Percentiles rank a stretch among this genome's conserved stretches.
phyloP scores from a whole-genome alignment of 257 asterid species.

The Scutellaria minor region DNA sequence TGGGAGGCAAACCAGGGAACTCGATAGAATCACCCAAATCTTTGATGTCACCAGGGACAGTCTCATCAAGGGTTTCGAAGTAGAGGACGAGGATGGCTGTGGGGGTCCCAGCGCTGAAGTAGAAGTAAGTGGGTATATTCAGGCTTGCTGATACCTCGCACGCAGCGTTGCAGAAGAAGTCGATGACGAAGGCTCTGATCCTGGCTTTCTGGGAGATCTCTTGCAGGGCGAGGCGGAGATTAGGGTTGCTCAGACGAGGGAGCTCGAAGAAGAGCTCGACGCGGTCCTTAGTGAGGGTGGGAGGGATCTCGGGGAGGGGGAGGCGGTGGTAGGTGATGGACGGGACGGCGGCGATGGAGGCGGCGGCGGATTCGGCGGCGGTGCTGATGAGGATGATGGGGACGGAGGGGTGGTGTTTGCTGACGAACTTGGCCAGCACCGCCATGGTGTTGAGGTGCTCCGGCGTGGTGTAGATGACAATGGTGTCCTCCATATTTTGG shows the following conservation, averaged over 20 bases:
- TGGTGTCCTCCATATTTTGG: constrained; percentile 32
- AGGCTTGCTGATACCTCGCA: constrained; percentile 38
- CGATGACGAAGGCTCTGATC: constrained; percentile 44
- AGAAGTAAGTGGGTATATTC: constrained; percentile 43
- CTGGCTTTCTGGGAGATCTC: constrained; percentile 36
- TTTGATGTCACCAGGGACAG: constrained; percentile 6
- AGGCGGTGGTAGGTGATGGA: constrained; percentile 43
- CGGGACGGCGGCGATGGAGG: constrained; percentile 25
- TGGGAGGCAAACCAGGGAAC: constrained; percentile 38
- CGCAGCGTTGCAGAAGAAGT: constrained; percentile 46
- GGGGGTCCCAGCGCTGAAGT: constrained; percentile 32
- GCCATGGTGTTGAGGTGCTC: constrained; percentile 41
- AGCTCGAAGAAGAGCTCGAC: constrained; percentile 44
- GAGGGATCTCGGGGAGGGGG: constrained; percentile 38
- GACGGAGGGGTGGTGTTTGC: constrained; percentile 44
- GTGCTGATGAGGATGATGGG: constrained; percentile 37
- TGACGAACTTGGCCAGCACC: constrained; percentile 36
- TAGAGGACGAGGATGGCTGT: constrained; percentile 29
- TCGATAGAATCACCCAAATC: constrained; percentile 15
- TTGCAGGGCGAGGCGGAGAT: constrained; percentile 34
- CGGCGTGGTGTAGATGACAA: constrained; percentile 35
- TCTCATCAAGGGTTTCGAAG: constrained; percentile 33
- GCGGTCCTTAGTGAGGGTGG: constrained; percentile 1
- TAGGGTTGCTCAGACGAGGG: constrained; percentile 47
- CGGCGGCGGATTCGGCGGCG: constrained; percentile 23